Percentiles rank a stretch among this genome's conserved stretches.
phyloP scores from a whole-genome alignment of 2,329 filamentous ascomycete species.

The Venturiaceae sp. region DNA sequence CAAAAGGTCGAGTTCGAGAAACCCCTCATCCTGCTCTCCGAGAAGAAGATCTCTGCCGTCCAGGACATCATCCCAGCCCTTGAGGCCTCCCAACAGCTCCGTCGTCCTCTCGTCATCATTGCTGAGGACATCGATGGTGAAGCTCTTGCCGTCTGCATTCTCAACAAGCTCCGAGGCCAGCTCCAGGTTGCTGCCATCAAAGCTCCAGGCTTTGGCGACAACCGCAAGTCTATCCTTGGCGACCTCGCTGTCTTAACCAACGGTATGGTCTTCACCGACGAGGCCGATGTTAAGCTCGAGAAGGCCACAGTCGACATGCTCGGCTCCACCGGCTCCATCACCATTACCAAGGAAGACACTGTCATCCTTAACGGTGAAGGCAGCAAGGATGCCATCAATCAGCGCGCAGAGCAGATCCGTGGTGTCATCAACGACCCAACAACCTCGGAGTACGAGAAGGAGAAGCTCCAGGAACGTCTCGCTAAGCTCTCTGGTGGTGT shows the following conservation, averaged over 20 bases:
- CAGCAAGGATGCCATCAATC: constrained; percentile 82
- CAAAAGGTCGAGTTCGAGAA: constrained; percentile 99
- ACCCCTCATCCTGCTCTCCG: constrained; percentile 92
- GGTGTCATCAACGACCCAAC: constrained; percentile 88
- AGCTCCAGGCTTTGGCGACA: constrained; percentile 98
- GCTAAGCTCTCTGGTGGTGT: constrained; percentile 99
- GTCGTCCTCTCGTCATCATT: constrained; percentile 94
- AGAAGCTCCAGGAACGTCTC: constrained; percentile 99
- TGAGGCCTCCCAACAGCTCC: constrained; percentile 90
- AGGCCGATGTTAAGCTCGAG: constrained; percentile 98
- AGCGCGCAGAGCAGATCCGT: constrained; percentile 98
- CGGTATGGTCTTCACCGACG: constrained; percentile 93
- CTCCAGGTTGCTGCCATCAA: constrained; percentile 98
- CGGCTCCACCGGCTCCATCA: constrained; percentile 94
- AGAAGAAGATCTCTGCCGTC: constrained; percentile 99
- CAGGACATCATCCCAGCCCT: constrained; percentile 98
- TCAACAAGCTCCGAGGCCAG: constrained; percentile 99
- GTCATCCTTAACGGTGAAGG: constrained; percentile 97
- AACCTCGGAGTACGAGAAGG: constrained; percentile 99
- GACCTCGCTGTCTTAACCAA: constrained; percentile 95
- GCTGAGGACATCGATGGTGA: constrained; percentile 99
- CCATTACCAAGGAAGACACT: constrained; percentile 99
- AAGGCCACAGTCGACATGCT: constrained; percentile 95
- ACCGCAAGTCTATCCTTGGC: constrained; percentile 98
- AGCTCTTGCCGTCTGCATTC: constrained; percentile 95